A percentile compares a stretch with the other conserved stretches of the same genome.
These are phyloP conservation scores for Corynascus novoguineensis DNA, from an alignment of 495 filamentous ascomycete species.

Conservation along the genomic window DNA sequence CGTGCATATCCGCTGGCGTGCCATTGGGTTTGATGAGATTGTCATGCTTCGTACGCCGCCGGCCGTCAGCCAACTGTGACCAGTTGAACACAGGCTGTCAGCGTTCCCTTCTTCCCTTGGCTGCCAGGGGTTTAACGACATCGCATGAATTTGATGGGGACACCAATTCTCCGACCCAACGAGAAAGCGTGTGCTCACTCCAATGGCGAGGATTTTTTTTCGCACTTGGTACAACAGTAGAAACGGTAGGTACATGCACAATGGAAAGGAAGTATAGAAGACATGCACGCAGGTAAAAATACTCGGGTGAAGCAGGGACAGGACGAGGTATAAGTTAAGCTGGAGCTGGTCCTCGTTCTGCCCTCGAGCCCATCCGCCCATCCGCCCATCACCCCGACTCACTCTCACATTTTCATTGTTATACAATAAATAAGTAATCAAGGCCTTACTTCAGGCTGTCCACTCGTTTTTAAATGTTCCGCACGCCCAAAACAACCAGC, in stretches of 20 bases:
- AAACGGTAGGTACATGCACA: neutral
- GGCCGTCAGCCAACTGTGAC: neutral
- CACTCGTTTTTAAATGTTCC: constrained; percentile 5
- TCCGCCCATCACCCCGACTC: neutral
- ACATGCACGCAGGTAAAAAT: neutral
- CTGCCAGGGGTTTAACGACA: constrained; percentile 5
- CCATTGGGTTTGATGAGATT: constrained; percentile 19
- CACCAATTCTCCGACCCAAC: neutral
- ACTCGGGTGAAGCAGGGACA: too few relatives aligned
- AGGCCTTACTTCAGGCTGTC: constrained; percentile 3
- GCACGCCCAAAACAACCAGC: neutral
- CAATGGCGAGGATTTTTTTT: neutral
- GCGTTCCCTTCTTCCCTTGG: neutral
- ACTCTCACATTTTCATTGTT: neutral
- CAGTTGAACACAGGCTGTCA: constrained; percentile 5
- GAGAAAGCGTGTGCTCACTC: neutral
- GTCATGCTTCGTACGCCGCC: constrained; percentile 8
- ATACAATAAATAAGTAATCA: neutral
- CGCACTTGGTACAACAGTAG: too few relatives aligned
- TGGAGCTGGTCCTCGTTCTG: neutral
- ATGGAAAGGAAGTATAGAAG: neutral
- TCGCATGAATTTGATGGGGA: constrained; percentile 16
- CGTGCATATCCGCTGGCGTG: constrained; percentile 10
- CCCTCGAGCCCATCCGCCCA: neutral
- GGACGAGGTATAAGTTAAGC: neutral